Evolutionary conservation across 768 basidiomycete species (phyloP), one percentile per base, ranked within the genome.

Genomic region (Podaxis rugospora): DNA sequence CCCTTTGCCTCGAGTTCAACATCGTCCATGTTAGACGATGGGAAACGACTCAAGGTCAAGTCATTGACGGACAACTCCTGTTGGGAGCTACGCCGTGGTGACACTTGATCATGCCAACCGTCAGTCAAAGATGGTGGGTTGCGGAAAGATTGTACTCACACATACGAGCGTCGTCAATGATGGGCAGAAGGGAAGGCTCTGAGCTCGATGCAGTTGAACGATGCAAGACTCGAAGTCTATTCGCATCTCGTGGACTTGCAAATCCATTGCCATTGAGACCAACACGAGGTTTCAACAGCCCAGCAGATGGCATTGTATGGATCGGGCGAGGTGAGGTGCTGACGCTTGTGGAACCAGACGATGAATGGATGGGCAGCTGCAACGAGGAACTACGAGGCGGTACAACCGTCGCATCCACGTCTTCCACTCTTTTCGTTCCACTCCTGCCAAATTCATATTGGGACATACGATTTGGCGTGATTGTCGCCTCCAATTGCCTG

Each of bases 191-290:
- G 4, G 90, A 92, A n/a, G 91, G 91, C 72, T 93, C 91, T 52
- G 91, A 93, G 62, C 81, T 88, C 51, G 88, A 92, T 51, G 90
- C 89, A 4, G 82, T 83, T 39, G 88, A 85, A 40, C 86, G 86
- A 67, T 87, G 87, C 60, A 88, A 80, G n/a, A 83, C 82, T 6
- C 84, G 82, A 50, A 90, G 76, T 53, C 79, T 79, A 28, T 76
- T 66, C 25, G 70, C 59, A 59, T 76, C 71, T 18, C 65, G 62
- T 39, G 53, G 53, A 50, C 46, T 61, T 54, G 55, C 39, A 69
- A 58, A 51, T 57, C 66, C 36, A 69, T 67, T 14, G 58, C 66
- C 36, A 69, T 67, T 14, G 71, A 62, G 75, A 63, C 70, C 78
- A 68, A 66, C 78, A 69, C 76, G 72, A 59, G 79, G 74, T 66